Percentiles rank a stretch among this genome's conserved stretches.
These are phyloP conservation scores for Fusarium nanum DNA, from an alignment of 2,329 filamentous ascomycete species.

Conservation along the genomic window DNA sequence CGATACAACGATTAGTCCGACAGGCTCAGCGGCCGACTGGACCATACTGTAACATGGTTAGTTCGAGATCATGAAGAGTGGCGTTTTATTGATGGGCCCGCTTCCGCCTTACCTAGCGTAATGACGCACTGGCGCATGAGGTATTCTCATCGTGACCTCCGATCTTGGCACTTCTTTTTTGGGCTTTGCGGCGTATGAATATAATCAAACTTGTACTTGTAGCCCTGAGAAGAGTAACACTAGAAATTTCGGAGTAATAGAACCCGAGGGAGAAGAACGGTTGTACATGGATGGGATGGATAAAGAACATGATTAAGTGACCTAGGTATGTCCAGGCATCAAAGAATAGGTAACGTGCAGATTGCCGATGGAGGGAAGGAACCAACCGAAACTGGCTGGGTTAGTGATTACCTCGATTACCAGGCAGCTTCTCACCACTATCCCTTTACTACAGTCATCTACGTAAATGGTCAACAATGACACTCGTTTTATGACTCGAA, in stretches of 20 bases:
- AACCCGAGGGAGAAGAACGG: background rate
- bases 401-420: background rate
- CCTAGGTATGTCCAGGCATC: background rate
- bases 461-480: background rate
- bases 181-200: constrained; percentile 21
- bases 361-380: background rate
- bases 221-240: background rate
- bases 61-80: constrained; percentile 6
- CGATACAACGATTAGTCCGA: constrained; percentile 1
- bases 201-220: constrained; percentile 1
- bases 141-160: constrained; percentile 25
- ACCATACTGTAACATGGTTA: constrained; percentile 13
- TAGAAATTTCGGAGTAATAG: background rate
- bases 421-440: background rate
- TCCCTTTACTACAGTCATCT: background rate
- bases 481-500: background rate
- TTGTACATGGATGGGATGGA: background rate
- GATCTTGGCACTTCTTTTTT: constrained; percentile 21
- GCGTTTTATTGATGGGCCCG: constrained; percentile 13
- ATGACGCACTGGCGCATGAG: constrained; percentile 25
- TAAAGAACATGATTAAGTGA: background rate
- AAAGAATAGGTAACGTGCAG: background rate
- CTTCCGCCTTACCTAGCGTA: constrained; percentile 20
- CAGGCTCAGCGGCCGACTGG: constrained; percentile 20
- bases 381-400: background rate